These are phyloP conservation scores for Phalaenopsis hybrid DNA, from an alignment of 116 monocot species.

Conservation along the genomic window DNA sequence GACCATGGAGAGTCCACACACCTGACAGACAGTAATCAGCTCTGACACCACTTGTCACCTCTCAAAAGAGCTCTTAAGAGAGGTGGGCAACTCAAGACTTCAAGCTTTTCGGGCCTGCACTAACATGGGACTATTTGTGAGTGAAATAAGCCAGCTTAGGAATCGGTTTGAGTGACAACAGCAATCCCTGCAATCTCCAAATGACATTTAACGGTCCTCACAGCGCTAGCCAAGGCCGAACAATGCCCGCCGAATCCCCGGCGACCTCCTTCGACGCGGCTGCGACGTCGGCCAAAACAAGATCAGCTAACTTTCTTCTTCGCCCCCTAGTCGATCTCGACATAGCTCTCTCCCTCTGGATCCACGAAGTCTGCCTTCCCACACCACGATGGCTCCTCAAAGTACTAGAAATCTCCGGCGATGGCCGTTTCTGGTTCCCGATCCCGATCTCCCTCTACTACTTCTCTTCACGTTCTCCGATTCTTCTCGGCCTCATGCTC, in stretches of 20 bases:
- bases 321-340: slow-evolving; percentile 32
- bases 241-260: slow-evolving; percentile 2
- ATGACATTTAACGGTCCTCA: too few relatives aligned
- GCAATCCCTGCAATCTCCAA: too few relatives aligned
- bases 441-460: slow-evolving; percentile 41
- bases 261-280: neutral
- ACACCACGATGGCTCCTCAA: slow-evolving; percentile 60
- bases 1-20: too few relatives aligned
- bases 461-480: slow-evolving; percentile 10
- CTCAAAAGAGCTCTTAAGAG: too few relatives aligned
- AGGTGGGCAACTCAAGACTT: too few relatives aligned
- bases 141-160: too few relatives aligned
- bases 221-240: neutral
- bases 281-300: neutral
- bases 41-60: too few relatives aligned
- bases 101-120: too few relatives aligned
- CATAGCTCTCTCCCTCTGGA: slow-evolving; percentile 39
- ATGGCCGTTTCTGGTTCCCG: slow-evolving; percentile 76
- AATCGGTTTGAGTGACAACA: too few relatives aligned
- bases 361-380: slow-evolving; percentile 42
- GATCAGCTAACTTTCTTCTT: slow-evolving; percentile 10
- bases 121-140: too few relatives aligned
- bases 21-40: too few relatives aligned
- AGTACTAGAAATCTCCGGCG: slow-evolving; percentile 70
- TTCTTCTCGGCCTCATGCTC: slow-evolving; percentile 39